A percentile compares a stretch with the other conserved stretches of the same genome.
Evolutionary conservation across 805 yeast species (phyloP).

Genomic region (Yarrowia keelungensis): DNA sequence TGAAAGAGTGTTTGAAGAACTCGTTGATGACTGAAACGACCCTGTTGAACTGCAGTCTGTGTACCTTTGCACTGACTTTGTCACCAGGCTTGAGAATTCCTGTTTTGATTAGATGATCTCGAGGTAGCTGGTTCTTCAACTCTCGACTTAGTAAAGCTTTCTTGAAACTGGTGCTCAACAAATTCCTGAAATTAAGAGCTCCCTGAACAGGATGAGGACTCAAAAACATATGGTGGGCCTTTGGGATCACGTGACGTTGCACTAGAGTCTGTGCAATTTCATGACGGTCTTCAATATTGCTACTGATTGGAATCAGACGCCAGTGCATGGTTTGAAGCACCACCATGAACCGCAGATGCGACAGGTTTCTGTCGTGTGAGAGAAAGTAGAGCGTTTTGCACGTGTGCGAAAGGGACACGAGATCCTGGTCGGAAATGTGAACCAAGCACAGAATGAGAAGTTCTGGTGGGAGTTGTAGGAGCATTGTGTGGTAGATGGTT

Average conservation of each 20-base stretch:
- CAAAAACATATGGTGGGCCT: constrained; percentile 19
- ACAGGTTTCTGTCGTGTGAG: constrained; percentile 5
- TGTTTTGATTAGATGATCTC: neutral
- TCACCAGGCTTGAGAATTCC: constrained; percentile 26
- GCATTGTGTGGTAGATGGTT: constrained; percentile 43
- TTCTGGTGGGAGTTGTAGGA: constrained; percentile 48
- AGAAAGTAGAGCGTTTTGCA: constrained; percentile 27
- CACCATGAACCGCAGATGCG: constrained; percentile 6
- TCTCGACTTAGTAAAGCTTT: constrained; percentile 23
- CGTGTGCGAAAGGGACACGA: constrained; percentile 8
- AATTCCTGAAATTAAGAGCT: neutral
- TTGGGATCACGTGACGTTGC: constrained; percentile 11
- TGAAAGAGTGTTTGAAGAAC: constrained; percentile 33
- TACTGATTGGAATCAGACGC: constrained; percentile 4
- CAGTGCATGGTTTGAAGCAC: neutral
- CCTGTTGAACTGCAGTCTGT: constrained; percentile 23
- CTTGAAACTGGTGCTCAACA: neutral
- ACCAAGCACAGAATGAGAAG: constrained; percentile 14
- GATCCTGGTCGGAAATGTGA: constrained; percentile 3
- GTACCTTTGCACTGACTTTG: constrained; percentile 21
- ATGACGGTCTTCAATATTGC: constrained; percentile 13
- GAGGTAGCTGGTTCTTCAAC: constrained; percentile 13
- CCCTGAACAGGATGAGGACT: constrained; percentile 32
- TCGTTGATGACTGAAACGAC: constrained; percentile 28
- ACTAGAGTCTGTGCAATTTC: constrained; percentile 10